Conservation (phyloP, 257 asterid genomes). For the Orobanche coerulescens region DNA sequence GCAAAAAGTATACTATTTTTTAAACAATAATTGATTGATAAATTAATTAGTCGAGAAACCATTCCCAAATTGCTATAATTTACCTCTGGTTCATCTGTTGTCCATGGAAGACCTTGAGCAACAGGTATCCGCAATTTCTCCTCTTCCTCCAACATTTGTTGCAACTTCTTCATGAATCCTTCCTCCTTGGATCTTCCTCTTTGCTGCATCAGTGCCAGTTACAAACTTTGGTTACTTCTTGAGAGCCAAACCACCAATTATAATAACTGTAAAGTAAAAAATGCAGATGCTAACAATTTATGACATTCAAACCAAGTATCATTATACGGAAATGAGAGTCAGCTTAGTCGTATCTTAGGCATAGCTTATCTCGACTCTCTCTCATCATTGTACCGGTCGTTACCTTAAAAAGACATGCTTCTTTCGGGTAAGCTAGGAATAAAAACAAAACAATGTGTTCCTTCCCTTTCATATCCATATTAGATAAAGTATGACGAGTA, state of each 20-base stretch:
- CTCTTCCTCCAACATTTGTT: constrained; percentile 58
- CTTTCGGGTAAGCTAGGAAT: no score
- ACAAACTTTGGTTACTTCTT: constrained; percentile 2
- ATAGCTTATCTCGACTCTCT: not conserved
- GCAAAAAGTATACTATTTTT: not conserved
- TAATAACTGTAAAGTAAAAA: not conserved
- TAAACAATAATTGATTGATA: not conserved
- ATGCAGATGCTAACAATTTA: not conserved
- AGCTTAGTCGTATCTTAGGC: no score
- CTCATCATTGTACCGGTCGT: not conserved
- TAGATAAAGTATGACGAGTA: no score
- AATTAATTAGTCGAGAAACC: not conserved
- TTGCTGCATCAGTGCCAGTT: constrained; percentile 44
- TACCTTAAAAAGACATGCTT: no score
- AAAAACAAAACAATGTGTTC: no score
- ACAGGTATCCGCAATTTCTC: constrained; percentile 54
- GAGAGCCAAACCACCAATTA: not conserved
- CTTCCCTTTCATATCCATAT: no score
- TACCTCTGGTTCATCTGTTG: constrained; percentile 88
- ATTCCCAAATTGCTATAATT: not conserved
- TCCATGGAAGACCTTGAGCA: constrained; percentile 90
- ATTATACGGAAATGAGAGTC: not conserved
- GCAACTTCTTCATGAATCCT: constrained; percentile 53
- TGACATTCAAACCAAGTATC: not conserved
- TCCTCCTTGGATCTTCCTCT: constrained; percentile 80